Evolutionary conservation across 2,329 filamentous ascomycete genomes (phyloP), one percentile per base, ranked within the genome.

Genomic region (Calonectria honghensis): DNA sequence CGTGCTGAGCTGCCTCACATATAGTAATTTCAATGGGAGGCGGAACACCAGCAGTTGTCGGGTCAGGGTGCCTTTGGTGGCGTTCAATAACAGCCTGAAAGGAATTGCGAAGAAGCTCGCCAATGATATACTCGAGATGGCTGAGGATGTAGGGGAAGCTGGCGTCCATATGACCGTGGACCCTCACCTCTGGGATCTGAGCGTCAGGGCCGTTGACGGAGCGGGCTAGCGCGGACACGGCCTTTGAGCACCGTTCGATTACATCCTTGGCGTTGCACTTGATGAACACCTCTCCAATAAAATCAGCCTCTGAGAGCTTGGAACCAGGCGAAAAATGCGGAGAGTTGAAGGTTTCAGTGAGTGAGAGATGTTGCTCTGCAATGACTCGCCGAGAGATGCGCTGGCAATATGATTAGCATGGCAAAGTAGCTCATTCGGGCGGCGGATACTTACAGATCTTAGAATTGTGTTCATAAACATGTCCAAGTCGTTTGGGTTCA

Each of bases 71-170:
- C 70, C 87, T 87, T 67, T 89, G 87, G 73, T 93, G 92, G 77
- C 92, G 91, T 82, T 98, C 96, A 74, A 98, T 93, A 48, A 97
- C 93, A 27, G 96, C 96, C 85, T 98, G 96, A 20, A 99, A 95
- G 0, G 95, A 97, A 86, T 99, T 99, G 48, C 97, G 93, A 31
- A 99, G 89, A 29, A 99, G 92, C 86, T 99, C 97, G 67, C 97
- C 96, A 72, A 99, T 91, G 80, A 99, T 98, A 85, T 99, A 99
- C 86, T 99, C 96, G 67, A 99, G 91, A 83, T 98, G 97, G 82
- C 94, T 97, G 67, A 98, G 91, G 77, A 99, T 98, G 82, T 98
- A 99, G 1, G 97, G 97, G 82, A 99, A 99, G 39, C 93, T 98
- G 6, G 96, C 96, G 37, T 95, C 92, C 3, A 97, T 89, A 82